Conservation (phyloP, 2,329 filamentous ascomycete genomes). For the Biscogniauxia marginata region DNA sequence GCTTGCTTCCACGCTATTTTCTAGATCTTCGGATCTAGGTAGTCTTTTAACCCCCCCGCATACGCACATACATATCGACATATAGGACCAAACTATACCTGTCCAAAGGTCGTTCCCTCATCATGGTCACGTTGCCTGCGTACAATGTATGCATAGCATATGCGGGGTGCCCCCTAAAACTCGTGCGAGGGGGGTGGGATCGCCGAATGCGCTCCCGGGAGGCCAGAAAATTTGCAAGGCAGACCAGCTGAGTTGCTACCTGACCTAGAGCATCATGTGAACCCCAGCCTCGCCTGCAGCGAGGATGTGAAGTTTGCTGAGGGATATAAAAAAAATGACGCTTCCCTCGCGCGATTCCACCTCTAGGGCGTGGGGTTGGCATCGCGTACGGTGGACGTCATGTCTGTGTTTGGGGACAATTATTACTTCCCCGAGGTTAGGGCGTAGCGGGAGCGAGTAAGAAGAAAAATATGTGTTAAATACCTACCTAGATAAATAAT, state of each 20-base stretch:
- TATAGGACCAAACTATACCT: neutral
- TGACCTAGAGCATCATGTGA: neutral
- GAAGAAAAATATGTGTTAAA: no score
- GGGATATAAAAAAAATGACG: neutral
- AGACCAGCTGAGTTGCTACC: neutral
- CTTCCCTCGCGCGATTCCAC: neutral
- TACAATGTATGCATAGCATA: neutral
- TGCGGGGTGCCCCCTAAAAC: neutral
- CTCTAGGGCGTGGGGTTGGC: neutral
- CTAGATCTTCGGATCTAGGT: neutral
- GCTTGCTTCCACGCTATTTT: conserved; percentile 6
- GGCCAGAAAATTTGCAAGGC: neutral
- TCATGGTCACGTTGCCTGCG: neutral
- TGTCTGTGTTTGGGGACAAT: no score
- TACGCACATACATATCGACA: neutral
- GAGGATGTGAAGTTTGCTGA: neutral
- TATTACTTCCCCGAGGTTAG: no score
- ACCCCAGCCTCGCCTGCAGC: neutral
- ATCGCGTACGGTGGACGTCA: no score
- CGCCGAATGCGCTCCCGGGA: neutral
- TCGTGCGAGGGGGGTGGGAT: neutral
- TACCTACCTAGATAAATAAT: no score
- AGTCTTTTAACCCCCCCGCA: neutral
- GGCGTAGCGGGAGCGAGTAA: no score
- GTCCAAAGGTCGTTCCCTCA: neutral